Percentiles rank a stretch among this genome's conserved stretches.
Conservation (phyloP, 2,329 filamentous ascomycete species). For the Teratosphaeria zuluensis region DNA sequence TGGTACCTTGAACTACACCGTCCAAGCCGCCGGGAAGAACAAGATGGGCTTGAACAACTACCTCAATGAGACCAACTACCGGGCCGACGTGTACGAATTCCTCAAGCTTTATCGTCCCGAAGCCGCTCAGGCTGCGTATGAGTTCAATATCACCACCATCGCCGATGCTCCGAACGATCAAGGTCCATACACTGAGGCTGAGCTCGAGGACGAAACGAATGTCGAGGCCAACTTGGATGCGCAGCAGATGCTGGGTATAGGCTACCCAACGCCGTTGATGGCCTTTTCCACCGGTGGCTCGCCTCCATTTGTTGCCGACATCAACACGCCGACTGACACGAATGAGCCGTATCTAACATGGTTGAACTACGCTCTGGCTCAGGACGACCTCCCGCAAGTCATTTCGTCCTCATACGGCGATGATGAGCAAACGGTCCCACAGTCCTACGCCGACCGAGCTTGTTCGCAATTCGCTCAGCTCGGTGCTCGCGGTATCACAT, state of each 20-base stretch:
- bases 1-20: constrained; percentile 44
- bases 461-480: constrained; percentile 57
- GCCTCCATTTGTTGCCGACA: constrained; percentile 43
- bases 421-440: constrained; percentile 54
- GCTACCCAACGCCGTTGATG: constrained; percentile 44
- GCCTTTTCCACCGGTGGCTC: constrained; percentile 52
- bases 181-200: constrained; percentile 25
- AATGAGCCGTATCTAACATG: constrained; percentile 62
- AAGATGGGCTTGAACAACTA: constrained; percentile 39
- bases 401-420: constrained; percentile 60
- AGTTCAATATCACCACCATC: constrained; percentile 50
- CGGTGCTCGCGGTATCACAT: constrained; percentile 54
- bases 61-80: constrained; percentile 39
- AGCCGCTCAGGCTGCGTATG: constrained; percentile 35
- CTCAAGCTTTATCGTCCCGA: constrained; percentile 45
- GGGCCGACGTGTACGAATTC: constrained; percentile 49
- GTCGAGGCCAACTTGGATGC: constrained; percentile 56
- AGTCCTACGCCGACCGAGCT: constrained; percentile 50
- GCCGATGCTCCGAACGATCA: constrained; percentile 45
- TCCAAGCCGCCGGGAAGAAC: constrained; percentile 33
- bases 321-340: constrained; percentile 38
- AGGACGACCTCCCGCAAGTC: constrained; percentile 49
- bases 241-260: constrained; percentile 50
- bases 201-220: constrained; percentile 16
- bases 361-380: constrained; percentile 48